These are phyloP conservation scores for Madurella mycetomatis DNA, from an alignment of 2,329 filamentous ascomycete species.

Conservation along the genomic window DNA sequence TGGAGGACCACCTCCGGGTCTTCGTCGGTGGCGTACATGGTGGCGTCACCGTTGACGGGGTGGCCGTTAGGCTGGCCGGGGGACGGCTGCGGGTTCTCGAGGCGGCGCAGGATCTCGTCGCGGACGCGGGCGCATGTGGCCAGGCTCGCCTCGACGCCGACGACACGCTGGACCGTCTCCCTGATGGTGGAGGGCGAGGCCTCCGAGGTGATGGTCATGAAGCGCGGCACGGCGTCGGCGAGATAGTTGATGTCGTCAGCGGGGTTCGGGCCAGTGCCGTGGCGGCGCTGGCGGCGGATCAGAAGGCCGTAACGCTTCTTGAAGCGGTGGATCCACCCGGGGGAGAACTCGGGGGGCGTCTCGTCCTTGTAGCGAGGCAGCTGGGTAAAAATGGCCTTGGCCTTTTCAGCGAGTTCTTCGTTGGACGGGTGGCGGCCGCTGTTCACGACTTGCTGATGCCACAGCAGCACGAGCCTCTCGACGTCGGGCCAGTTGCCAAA, in stretches of 20 bases:
- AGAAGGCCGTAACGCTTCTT: slow-evolving; percentile 60
- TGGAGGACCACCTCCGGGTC: slow-evolving; percentile 56
- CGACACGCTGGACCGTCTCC: slow-evolving; percentile 51
- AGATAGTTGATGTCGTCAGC: slow-evolving; percentile 57
- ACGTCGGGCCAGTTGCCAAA: slow-evolving; percentile 63
- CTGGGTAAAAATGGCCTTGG: slow-evolving; percentile 54
- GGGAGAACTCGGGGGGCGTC: slow-evolving; percentile 56
- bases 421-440: slow-evolving; percentile 57
- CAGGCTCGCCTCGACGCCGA: slow-evolving; percentile 52
- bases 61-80: slow-evolving; percentile 6
- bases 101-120: slow-evolving; percentile 50
- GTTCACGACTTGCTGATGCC: slow-evolving; percentile 50
- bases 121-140: slow-evolving; percentile 53
- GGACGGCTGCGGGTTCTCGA: slow-evolving; percentile 30
- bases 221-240: slow-evolving; percentile 54
- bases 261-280: slow-evolving; percentile 44
- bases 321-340: slow-evolving; percentile 61
- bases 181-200: slow-evolving; percentile 57
- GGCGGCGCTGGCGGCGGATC: slow-evolving; percentile 52
- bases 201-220: slow-evolving; percentile 54
- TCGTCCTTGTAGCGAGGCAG: slow-evolving; percentile 59
- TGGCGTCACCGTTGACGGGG: slow-evolving; percentile 17
- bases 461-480: slow-evolving; percentile 52
- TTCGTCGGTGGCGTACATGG: slow-evolving; percentile 41
- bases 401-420: slow-evolving; percentile 59